A percentile compares a stretch with the other conserved stretches of the same genome.
Evolutionary conservation across 2,329 filamentous ascomycete genomes (phyloP).

Genomic region (Annulohypoxylon truncatum): DNA sequence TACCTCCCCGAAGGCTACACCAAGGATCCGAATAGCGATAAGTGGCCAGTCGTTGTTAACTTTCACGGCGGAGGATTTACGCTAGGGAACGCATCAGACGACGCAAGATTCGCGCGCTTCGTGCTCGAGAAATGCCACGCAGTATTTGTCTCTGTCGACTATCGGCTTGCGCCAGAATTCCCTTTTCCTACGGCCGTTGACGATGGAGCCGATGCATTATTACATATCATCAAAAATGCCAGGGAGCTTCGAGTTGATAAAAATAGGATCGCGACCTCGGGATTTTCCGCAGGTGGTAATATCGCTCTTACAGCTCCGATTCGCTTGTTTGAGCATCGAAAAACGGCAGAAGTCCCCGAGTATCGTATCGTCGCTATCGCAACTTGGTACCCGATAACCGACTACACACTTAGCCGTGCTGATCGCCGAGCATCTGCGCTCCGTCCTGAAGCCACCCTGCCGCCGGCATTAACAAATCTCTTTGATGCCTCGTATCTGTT

Average conservation of each 20-base stretch:
- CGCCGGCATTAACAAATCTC: slow-evolving; percentile 68
- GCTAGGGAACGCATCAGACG: slow-evolving; percentile 71
- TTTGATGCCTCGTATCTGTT: slow-evolving; percentile 73
- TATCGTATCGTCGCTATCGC: slow-evolving; percentile 64
- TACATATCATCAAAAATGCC: slow-evolving; percentile 69
- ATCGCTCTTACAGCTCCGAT: slow-evolving; percentile 61
- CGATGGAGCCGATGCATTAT: slow-evolving; percentile 71
- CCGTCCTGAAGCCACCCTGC: slow-evolving; percentile 68
- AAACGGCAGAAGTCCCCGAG: slow-evolving; percentile 50
- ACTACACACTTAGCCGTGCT: slow-evolving; percentile 68
- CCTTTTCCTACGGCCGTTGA: slow-evolving; percentile 74
- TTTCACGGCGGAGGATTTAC: slow-evolving; percentile 77
- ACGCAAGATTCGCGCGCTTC: slow-evolving; percentile 69
- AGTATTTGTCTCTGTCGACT: slow-evolving; percentile 73
- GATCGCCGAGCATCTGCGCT: slow-evolving; percentile 66
- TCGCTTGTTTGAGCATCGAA: slow-evolving; percentile 48
- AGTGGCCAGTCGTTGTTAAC: slow-evolving; percentile 69
- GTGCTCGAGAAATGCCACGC: slow-evolving; percentile 65
- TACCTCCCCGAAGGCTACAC: slow-evolving; percentile 56
- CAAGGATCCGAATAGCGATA: slow-evolving; percentile 41
- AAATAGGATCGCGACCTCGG: slow-evolving; percentile 66
- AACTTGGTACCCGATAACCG: slow-evolving; percentile 72
- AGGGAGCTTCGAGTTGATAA: slow-evolving; percentile 68
- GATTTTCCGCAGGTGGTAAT: slow-evolving; percentile 73
- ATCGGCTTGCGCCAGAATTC: slow-evolving; percentile 73